Percentiles rank a stretch among this genome's conserved stretches.
These are phyloP conservation scores for Solanum chacoense DNA, from an alignment of 305 asterid species.

Conservation along the genomic window DNA sequence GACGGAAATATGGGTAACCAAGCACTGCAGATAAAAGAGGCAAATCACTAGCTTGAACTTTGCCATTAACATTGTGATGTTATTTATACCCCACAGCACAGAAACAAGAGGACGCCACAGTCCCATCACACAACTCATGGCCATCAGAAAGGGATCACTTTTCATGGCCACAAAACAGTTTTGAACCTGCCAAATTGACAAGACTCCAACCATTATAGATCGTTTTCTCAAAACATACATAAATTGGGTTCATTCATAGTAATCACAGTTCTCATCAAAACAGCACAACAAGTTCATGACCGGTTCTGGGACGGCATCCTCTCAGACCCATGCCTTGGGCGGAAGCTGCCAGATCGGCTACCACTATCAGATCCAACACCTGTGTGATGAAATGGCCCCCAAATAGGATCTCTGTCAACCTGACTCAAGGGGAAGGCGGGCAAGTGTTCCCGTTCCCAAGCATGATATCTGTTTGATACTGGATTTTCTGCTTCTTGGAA, in stretches of 20 bases:
- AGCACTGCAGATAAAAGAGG: neutral
- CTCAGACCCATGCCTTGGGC: conserved; percentile 57
- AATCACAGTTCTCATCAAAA: conserved; percentile 22
- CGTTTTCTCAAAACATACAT: conserved; percentile 35
- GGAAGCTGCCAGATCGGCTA: conserved; percentile 30
- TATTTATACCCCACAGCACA: conserved; percentile 20
- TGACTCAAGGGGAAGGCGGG: conserved; percentile 31
- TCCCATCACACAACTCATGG: conserved; percentile 14
- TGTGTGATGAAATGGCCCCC: conserved; percentile 51
- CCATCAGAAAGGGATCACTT: conserved; percentile 4
- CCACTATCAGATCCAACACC: conserved; percentile 32
- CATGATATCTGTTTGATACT: conserved; percentile 22
- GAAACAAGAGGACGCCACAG: conserved; percentile 17
- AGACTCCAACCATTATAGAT: conserved; percentile 24
- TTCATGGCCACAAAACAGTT: conserved; percentile 24
- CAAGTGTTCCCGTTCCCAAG: conserved; percentile 51
- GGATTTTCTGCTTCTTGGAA: conserved; percentile 49
- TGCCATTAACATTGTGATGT: conserved; percentile 7
- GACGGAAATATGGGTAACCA: neutral
- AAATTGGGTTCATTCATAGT: conserved; percentile 22
- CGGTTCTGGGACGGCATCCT: conserved; percentile 56
- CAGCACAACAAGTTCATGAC: conserved; percentile 20
- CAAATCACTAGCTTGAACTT: neutral
- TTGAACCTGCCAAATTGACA: conserved; percentile 15
- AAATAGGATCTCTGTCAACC: conserved; percentile 43